phyloP scores from a whole-genome alignment of 1,284 basidiomycete genomes.

The Ceratobasidium sp. region DNA sequence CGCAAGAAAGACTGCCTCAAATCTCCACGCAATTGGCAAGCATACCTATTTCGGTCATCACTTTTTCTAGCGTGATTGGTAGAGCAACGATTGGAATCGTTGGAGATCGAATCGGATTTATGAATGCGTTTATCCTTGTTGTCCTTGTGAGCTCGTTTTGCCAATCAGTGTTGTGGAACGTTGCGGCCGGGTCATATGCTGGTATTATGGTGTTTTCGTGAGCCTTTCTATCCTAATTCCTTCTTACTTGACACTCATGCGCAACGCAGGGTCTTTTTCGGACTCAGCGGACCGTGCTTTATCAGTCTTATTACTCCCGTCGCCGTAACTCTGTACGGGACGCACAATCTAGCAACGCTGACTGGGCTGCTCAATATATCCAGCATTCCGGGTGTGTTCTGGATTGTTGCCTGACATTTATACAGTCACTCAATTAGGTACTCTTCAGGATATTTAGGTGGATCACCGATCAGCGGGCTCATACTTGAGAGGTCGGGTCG shows the following conservation, averaged over 20 bases:
- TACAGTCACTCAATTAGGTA: neutral
- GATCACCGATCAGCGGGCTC: constrained; percentile 42
- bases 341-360: constrained; percentile 41
- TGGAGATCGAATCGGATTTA: constrained; percentile 43
- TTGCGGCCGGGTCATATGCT: constrained; percentile 41
- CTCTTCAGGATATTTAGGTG: constrained; percentile 40
- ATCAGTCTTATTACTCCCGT: constrained; percentile 44
- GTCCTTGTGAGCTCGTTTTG: constrained; percentile 43
- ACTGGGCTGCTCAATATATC: constrained; percentile 43
- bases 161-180: constrained; percentile 45
- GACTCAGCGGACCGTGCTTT: constrained; percentile 42
- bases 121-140: constrained; percentile 43
- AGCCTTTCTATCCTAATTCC: constrained; percentile 1
- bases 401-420: too few relatives aligned
- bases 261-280: constrained; percentile 22
- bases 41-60: constrained; percentile 43
- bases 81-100: constrained; percentile 41
- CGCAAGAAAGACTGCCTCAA: constrained; percentile 34
- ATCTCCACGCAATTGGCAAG: constrained; percentile 35
- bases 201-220: constrained; percentile 42
- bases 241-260: neutral
- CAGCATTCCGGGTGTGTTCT: constrained; percentile 40
- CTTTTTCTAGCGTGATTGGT: constrained; percentile 43
- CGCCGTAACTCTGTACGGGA: constrained; percentile 42
- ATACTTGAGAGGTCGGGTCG: constrained; percentile 41